Percentiles rank a stretch among this genome's conserved stretches.
Evolutionary conservation across 352 stramenopile genomes (phyloP).

Genomic region (Phytophthora agathidicida): DNA sequence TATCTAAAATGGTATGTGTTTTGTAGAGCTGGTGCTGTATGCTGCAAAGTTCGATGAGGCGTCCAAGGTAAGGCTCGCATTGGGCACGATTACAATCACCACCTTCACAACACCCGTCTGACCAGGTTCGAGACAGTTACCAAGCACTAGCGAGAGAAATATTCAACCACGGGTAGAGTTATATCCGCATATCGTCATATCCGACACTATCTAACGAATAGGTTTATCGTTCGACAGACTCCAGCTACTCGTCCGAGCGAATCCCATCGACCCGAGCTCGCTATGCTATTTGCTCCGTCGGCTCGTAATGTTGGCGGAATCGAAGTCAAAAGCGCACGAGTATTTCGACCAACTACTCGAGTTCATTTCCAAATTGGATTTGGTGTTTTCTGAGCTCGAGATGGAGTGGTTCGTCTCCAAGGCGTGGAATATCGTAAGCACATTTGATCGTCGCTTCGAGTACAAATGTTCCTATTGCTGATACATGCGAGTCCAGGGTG

Average conservation of each 20-base stretch:
- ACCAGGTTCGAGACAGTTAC: constrained; percentile 62
- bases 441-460: not conserved
- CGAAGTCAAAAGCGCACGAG: constrained; percentile 45
- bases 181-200: too few relatives aligned
- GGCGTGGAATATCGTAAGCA: constrained; percentile 76
- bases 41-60: constrained; percentile 61
- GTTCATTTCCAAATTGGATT: constrained; percentile 50
- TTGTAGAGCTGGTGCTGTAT: constrained; percentile 67
- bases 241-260: constrained; percentile 61
- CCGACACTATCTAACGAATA: not conserved
- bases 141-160: constrained; percentile 54
- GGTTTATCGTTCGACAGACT: too few relatives aligned
- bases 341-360: constrained; percentile 76
- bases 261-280: constrained; percentile 31
- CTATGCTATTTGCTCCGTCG: constrained; percentile 71
- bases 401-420: constrained; percentile 80
- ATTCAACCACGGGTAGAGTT: constrained; percentile 63
- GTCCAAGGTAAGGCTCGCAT: constrained; percentile 29
- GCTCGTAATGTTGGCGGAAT: constrained; percentile 57
- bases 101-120: constrained; percentile 2
- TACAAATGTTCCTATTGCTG: constrained; percentile 1
- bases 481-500: constrained; percentile 31
- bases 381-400: constrained; percentile 52
- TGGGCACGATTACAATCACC: not conserved
- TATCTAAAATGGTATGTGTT: too few relatives aligned